These are phyloP conservation scores for Trypanosoma congolense DNA, from an alignment of 208 protist species.

Conservation along the genomic window DNA sequence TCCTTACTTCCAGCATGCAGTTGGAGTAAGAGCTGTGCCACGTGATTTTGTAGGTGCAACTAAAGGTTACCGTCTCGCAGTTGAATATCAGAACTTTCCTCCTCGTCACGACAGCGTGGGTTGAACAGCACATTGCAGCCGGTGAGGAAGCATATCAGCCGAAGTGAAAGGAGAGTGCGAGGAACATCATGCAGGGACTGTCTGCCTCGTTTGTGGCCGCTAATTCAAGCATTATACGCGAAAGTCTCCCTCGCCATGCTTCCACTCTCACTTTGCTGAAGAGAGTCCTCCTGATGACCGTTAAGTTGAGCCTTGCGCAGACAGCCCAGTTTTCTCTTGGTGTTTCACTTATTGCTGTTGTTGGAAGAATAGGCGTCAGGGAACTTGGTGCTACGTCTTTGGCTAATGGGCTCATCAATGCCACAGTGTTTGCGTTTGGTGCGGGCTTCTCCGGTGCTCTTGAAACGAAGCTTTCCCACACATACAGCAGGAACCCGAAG, in stretches of 20 bases:
- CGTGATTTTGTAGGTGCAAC: no score
- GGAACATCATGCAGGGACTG: not conserved
- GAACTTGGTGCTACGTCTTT: constrained; percentile 60
- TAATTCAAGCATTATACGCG: not conserved
- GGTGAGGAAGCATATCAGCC: no score
- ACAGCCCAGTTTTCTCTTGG: constrained; percentile 61
- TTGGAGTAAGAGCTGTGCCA: no score
- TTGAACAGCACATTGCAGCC: no score
- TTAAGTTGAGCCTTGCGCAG: constrained; percentile 55
- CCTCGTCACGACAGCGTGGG: no score
- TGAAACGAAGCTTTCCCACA: constrained; percentile 73
- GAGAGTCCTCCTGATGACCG: constrained; percentile 39
- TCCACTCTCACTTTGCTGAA: constrained; percentile 10
- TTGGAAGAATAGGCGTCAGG: constrained; percentile 43
- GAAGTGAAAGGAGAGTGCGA: not conserved
- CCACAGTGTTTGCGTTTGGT: constrained; percentile 62
- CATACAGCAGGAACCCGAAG: constrained; percentile 57
- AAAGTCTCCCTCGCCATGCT: constrained; percentile 1
- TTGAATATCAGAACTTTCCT: no score
- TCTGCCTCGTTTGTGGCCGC: not conserved
- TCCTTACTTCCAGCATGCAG: no score
- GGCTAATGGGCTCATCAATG: constrained; percentile 69
- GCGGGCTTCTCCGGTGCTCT: constrained; percentile 66
- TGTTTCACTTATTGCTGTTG: constrained; percentile 40
- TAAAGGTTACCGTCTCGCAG: no score